These are phyloP conservation scores for Piper longum DNA, from an alignment of 164 flowering plant species.

Conservation along the genomic window DNA sequence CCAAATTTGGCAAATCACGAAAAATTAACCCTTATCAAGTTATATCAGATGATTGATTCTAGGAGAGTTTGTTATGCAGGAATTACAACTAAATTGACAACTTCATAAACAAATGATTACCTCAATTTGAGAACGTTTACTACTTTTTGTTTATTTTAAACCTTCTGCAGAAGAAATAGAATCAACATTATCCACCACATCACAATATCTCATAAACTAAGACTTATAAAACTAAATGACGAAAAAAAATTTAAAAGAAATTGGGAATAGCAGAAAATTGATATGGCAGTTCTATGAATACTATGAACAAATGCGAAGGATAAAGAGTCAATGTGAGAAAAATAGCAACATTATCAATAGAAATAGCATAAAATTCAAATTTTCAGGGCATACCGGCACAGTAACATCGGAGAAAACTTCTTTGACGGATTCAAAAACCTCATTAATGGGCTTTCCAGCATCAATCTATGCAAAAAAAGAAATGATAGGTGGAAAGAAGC, in stretches of 20 bases:
- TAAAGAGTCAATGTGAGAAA: background rate
- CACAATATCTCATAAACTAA: background rate
- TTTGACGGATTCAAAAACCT: constrained; percentile 70
- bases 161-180: background rate
- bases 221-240: background rate
- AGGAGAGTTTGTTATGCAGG: too few species aligned
- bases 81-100: too few species aligned
- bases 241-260: background rate
- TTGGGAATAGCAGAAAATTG: background rate
- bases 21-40: too few species aligned
- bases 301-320: background rate
- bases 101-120: background rate
- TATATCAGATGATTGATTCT: background rate
- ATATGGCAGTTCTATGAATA: background rate
- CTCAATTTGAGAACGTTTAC: background rate
- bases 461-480: constrained; percentile 36
- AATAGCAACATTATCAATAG: too few species aligned
- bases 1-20: too few species aligned
- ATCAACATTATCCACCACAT: background rate
- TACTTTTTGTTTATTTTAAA: background rate
- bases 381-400: background rate
- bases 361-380: background rate
- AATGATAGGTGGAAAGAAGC: background rate
- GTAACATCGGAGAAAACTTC: constrained; percentile 31
- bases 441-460: constrained; percentile 67